Base-by-base conservation (phyloP, 2,329 filamentous ascomycete genomes). In the Sarocladium brachiariae region DNA sequence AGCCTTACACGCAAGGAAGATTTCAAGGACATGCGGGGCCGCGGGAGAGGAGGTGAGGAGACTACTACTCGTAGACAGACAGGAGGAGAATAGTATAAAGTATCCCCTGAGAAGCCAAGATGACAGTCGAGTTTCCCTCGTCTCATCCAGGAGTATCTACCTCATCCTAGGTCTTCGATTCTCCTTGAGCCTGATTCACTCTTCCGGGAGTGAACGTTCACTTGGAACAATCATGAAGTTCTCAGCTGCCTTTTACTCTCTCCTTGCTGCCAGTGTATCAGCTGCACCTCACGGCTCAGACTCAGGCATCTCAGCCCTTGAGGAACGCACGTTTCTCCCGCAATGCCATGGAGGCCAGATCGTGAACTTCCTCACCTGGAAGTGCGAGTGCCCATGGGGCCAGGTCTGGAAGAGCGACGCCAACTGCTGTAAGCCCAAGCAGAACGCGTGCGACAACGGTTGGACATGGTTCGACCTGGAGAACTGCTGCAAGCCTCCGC, bases 341-440 rank as follows among this genome's bases (percentile, higher is more conserved):
- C 4, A 19, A 4, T 47, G 43, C 43, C 24, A 16, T 4, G 43
- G 43, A 24, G 43, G 43, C 16, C 43, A 47, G 27, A 31, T 19
- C 25, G 31, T 47, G 25, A 47, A 47, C 27, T 33, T 21, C 16
- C 25, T 47, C 10, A 13, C 25, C 24, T 47, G 43, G 43, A 47
- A 47, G 43, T 47, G 43, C 16, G 43, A 47, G 27, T 47, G 43
- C 19, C 43, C 43, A 18, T 47, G 43, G 43, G 43, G 43, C 21
- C 43, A 47, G 16, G 19, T 25, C 8, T 47, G 43, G 43, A 11
- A 24, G n/a, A 23, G 8, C 24, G 11, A 23, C 25, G 43, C 31
- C 24, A 47, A 47, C 24, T 33, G 43, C 43, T 47, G 43, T 25
- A 47, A 47, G 25, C 43, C 43, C 43, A 47, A 47, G 16, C 25